Evolutionary conservation across 2,329 filamentous ascomycete species (phyloP), one percentile per base, ranked within the genome.

Genomic region (Venturia asperata): DNA sequence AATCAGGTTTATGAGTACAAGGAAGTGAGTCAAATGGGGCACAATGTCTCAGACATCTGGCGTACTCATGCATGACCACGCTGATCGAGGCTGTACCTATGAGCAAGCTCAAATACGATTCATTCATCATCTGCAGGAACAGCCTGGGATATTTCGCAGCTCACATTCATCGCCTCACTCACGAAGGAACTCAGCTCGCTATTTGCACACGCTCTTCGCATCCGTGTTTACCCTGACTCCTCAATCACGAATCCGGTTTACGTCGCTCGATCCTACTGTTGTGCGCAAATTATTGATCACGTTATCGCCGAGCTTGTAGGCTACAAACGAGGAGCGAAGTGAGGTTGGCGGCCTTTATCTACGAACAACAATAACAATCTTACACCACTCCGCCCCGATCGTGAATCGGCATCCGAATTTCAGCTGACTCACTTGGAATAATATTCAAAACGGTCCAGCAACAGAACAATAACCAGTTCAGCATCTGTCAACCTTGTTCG

Each of bases 21-120:
- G 30, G 21, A 37, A 24, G 52, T 58, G 52, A 58, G 30, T 37
- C 52, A 37, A n/a, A 58, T 37, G 4, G 30, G 27, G 52, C 15
- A 58, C 2, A n/a, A 11, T 58, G 52, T 58, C 52, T 58, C 6
- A 58, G 52, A 58, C 52, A 58, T 19, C 30, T 6, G 24, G 21
- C 49, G 11, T 58, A 58, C 15, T 37, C 52, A 37, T 58, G 52
- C 52, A 58, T 58, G 52, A 58, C 52, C 52, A 37, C 52, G 27
- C 30, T 24, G 30, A 37, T 58, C 15, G 30, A 34, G 52, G 52
- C 52, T 58, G 19, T 58, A 21, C 52, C 15, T 19, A 34, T n/a
- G 27, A 58, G 30, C 52, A 34, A 34, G 52, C 30, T 34, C 3
- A 19, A 58, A 37, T 34, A 37, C 27, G 30, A 34, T 37, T 37